These are phyloP conservation scores for Dictyostelium firmibasis DNA, from an alignment of 78 protist species.

Conservation along the genomic window DNA sequence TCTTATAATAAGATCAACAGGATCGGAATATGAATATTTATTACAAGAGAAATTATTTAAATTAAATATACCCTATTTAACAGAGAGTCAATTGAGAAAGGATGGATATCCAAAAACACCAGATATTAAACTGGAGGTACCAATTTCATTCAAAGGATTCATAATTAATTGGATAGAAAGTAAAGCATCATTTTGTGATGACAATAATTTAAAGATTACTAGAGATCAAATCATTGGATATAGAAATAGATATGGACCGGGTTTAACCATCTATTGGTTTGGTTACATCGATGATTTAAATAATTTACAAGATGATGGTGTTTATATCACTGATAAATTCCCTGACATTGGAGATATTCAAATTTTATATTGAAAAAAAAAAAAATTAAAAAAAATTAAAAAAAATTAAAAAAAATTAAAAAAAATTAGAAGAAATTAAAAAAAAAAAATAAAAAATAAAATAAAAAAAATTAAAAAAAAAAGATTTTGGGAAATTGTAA, in stretches of 20 bases:
- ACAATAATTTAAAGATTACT: slow-evolving; percentile 37
- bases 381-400: not conserved
- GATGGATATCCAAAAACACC: slow-evolving; percentile 78
- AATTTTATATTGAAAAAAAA: not conserved
- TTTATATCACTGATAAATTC: slow-evolving; percentile 6
- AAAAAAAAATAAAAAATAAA: too few species aligned
- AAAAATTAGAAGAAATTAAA: too few species aligned
- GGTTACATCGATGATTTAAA: slow-evolving; percentile 67
- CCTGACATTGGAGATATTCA: slow-evolving; percentile 35
- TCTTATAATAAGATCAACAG: slow-evolving; percentile 77
- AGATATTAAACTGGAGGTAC: slow-evolving; percentile 61
- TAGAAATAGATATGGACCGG: slow-evolving; percentile 77
- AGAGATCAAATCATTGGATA: slow-evolving; percentile 76
- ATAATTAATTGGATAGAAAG: slow-evolving; percentile 75
- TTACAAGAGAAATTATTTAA: slow-evolving; percentile 67
- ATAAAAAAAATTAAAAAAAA: too few species aligned
- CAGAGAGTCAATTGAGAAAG: slow-evolving; percentile 50
- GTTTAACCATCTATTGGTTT: slow-evolving; percentile 78
- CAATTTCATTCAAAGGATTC: slow-evolving; percentile 36
- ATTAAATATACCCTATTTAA: slow-evolving; percentile 62
- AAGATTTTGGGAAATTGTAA: too few species aligned
- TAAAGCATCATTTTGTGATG: slow-evolving; percentile 82
- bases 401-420: too few species aligned
- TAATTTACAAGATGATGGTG: slow-evolving; percentile 43
- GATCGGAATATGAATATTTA: slow-evolving; percentile 69